phyloP scores from a whole-genome alignment of 345 rosid species.

The Brassica incana region DNA sequence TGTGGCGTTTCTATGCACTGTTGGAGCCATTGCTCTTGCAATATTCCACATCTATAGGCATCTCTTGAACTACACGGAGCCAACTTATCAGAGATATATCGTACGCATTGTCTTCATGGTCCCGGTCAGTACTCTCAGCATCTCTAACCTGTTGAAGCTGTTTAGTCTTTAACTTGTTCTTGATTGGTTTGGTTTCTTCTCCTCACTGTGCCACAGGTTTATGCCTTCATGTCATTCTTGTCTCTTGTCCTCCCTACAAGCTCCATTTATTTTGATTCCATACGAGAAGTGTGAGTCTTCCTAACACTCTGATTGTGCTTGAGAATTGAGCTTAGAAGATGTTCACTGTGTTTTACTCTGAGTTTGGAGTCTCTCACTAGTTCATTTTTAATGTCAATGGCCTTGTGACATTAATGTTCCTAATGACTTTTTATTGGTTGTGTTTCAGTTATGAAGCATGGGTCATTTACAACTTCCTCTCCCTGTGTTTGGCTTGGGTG shows the following conservation, averaged over 20 bases:
- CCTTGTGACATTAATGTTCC: background rate
- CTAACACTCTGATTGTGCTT: background rate
- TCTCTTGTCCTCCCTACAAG: conserved; percentile 70
- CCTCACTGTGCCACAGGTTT: conserved; percentile 58
- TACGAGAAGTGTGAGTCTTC: conserved; percentile 87
- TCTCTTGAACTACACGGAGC: conserved; percentile 87
- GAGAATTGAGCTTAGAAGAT: background rate
- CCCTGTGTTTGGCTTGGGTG: conserved; percentile 95
- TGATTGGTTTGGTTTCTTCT: conserved; percentile 7
- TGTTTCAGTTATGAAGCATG: conserved; percentile 95
- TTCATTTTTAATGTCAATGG: background rate
- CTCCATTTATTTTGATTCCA: conserved; percentile 90
- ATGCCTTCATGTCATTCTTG: conserved; percentile 90
- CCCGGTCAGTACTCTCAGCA: conserved; percentile 61
- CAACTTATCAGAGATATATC: conserved; percentile 89
- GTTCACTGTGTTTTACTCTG: background rate
- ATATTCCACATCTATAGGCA: conserved; percentile 80
- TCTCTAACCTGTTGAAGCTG: background rate
- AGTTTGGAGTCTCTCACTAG: background rate
- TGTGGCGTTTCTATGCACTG: conserved; percentile 72
- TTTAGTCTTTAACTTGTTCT: background rate
- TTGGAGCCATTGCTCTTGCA: conserved; percentile 71
- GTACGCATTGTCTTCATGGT: conserved; percentile 98
- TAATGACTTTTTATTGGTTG: background rate
- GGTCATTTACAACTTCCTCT: conserved; percentile 92